Evolutionary conservation across 2,329 filamentous ascomycete genomes (phyloP).

Genomic region (Cytospora mali): DNA sequence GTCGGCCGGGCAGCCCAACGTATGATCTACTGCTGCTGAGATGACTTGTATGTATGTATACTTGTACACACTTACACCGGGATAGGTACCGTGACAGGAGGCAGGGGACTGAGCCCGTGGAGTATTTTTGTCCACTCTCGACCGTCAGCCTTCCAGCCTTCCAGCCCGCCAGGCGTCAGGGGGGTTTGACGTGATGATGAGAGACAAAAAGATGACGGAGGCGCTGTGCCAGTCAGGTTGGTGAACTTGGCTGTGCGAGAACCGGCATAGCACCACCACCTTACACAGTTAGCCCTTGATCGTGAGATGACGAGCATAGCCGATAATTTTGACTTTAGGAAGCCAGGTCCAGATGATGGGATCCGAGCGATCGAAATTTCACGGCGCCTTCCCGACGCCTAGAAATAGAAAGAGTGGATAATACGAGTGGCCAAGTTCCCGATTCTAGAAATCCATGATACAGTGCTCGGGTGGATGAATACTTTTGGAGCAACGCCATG

Average conservation of each 20-base stretch:
- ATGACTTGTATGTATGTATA: constrained; percentile 15
- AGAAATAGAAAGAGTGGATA: constrained; percentile 23
- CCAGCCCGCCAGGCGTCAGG: constrained; percentile 5
- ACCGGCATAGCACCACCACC: constrained; percentile 25
- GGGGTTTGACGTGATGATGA: background rate
- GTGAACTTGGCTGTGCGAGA: constrained; percentile 11
- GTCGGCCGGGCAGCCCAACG: constrained; percentile 1
- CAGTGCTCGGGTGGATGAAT: constrained; percentile 8
- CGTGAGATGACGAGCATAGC: constrained; percentile 27
- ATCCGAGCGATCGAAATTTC: constrained; percentile 16
- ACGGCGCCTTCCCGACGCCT: constrained; percentile 17
- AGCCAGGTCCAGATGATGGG: constrained; percentile 14
- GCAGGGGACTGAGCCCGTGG: constrained; percentile 2
- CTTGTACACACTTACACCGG: constrained; percentile 17
- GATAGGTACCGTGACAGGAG: constrained; percentile 3
- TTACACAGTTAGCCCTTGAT: constrained; percentile 15
- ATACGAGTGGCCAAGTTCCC: constrained; percentile 15
- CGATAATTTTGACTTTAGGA: constrained; percentile 22
- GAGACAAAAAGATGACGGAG: background rate
- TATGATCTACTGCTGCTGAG: constrained; percentile 13
- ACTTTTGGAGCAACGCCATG: constrained; percentile 5
- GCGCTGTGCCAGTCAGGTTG: constrained; percentile 7
- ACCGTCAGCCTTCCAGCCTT: constrained; percentile 16
- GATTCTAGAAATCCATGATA: constrained; percentile 16
- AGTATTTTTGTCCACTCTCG: constrained; percentile 11